Evolutionary conservation across 2,329 filamentous ascomycete species (phyloP).

Genomic region (Aspergillus cejpii): DNA sequence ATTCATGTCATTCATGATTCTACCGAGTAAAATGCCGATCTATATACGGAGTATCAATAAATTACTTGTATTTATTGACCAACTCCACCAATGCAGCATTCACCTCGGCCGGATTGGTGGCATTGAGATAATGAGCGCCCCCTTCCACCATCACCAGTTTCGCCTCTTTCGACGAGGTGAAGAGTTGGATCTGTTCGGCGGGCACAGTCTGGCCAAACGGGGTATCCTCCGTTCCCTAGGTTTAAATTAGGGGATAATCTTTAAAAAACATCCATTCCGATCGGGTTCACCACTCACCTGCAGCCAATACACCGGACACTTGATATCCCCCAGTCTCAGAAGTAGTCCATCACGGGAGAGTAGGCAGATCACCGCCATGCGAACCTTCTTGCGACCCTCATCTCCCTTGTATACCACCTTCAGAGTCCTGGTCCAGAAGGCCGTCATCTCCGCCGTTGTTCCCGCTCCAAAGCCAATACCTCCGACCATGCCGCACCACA

Average conservation of each 20-base stretch:
- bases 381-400: conserved; percentile 42
- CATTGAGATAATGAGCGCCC: conserved; percentile 47
- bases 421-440: conserved; percentile 43
- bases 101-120: conserved; percentile 43
- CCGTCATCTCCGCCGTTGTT: conserved; percentile 30
- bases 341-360: conserved; percentile 46
- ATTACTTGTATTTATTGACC: conserved; percentile 21
- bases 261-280: too few species aligned
- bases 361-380: conserved; percentile 48
- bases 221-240: conserved; percentile 16
- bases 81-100: conserved; percentile 21
- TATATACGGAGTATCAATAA: not conserved
- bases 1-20: too few species aligned
- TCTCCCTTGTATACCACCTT: conserved; percentile 45
- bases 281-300: conserved; percentile 41
- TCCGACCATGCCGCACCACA: conserved; percentile 44
- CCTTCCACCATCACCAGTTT: conserved; percentile 41
- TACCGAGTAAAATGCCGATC: too few species aligned
- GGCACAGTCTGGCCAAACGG: conserved; percentile 15
- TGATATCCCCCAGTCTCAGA: conserved; percentile 42
- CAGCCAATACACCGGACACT: conserved; percentile 48
- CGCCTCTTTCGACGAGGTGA: conserved; percentile 41
- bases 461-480: conserved; percentile 44
- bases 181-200: conserved; percentile 44
- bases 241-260: too few species aligned